Evolutionary conservation across 495 filamentous ascomycete genomes (phyloP).

Genomic region (Hypoxylon intermedium): DNA sequence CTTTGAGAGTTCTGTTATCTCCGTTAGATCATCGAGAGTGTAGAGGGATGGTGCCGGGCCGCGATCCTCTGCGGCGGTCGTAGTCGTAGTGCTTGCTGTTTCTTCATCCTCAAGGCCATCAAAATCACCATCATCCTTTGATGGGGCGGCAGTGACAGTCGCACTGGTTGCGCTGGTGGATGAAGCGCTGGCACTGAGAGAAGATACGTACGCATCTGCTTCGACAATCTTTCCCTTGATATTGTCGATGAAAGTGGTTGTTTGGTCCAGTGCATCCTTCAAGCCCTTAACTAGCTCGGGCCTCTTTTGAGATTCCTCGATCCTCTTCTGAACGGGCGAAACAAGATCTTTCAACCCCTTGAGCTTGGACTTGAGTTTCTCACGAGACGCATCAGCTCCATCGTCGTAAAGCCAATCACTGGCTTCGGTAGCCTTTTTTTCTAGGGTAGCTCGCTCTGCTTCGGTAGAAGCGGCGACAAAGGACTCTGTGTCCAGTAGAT

Average conservation of each 20-base stretch:
- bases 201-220: conserved; percentile 55
- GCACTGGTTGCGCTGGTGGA: conserved; percentile 51
- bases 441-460: conserved; percentile 66
- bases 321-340: conserved; percentile 69
- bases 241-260: conserved; percentile 56
- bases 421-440: conserved; percentile 67
- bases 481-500: conserved; percentile 75
- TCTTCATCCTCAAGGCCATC: conserved; percentile 69
- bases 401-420: conserved; percentile 93
- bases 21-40: conserved; percentile 66
- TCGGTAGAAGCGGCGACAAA: conserved; percentile 74
- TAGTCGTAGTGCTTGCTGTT: conserved; percentile 49
- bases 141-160: conserved; percentile 50
- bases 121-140: conserved; percentile 55
- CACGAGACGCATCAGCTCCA: conserved; percentile 74
- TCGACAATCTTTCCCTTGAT: conserved; percentile 59
- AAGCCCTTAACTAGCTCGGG: conserved; percentile 70
- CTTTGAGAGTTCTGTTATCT: conserved; percentile 56
- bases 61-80: conserved; percentile 47
- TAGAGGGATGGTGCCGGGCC: conserved; percentile 63
- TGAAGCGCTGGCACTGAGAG: conserved; percentile 49
- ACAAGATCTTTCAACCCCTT: conserved; percentile 75
- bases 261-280: conserved; percentile 65
- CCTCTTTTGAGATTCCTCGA: conserved; percentile 69
- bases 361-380: conserved; percentile 73